Evolutionary conservation across 164 flowering plant species (phyloP), one percentile per base, ranked within the genome.

Genomic region (Cinnamomum chago): DNA sequence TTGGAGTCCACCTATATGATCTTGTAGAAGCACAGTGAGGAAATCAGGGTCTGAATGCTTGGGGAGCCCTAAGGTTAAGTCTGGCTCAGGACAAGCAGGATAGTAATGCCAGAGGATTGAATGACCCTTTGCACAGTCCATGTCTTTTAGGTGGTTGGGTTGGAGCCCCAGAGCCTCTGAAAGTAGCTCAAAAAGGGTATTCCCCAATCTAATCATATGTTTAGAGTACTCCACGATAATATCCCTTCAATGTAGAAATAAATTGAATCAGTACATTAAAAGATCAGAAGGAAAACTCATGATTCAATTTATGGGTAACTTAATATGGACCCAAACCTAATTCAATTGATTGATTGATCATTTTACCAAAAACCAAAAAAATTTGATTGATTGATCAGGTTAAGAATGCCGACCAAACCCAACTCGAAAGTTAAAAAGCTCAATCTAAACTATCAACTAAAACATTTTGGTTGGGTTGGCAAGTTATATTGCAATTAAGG

Each of bases 151-250:
- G 69, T 79, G 64, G 69, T 81, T 70, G 7, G 79, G 72, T 13
- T 65, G 27, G 1, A 84, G 83, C 30, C 84, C 86, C 14, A 85
- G 75, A 62, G 80, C 84, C 73, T 83, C 85, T 13, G 83, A 75
- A 1, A 83, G 65, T 30, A 84, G 58, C 40, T 76, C 78, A 0
- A 52, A 14, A 5, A 84, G n/a, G 10, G 40, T 52, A 1, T 78
- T 81, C 58, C 71, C 80, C 40, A 87, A 65, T 58, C 24, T 55
- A 0, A 28, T 72, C 24, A 82, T 2, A 55, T 68, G 22, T 4
- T 71, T 62, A 17, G 70, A 11, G 20, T 74, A 84, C 27, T 81
- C 79, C 1, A 67, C 22, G 22, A 68, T 72, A 62, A 62, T 52
- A 25, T 79, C 73, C 35, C 85, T 76, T 76, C 72, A 79, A 50